Percentiles rank a stretch among this genome's conserved stretches.
Conservation (phyloP, 2,329 filamentous ascomycete genomes). For the Cladosporium oxysporum region DNA sequence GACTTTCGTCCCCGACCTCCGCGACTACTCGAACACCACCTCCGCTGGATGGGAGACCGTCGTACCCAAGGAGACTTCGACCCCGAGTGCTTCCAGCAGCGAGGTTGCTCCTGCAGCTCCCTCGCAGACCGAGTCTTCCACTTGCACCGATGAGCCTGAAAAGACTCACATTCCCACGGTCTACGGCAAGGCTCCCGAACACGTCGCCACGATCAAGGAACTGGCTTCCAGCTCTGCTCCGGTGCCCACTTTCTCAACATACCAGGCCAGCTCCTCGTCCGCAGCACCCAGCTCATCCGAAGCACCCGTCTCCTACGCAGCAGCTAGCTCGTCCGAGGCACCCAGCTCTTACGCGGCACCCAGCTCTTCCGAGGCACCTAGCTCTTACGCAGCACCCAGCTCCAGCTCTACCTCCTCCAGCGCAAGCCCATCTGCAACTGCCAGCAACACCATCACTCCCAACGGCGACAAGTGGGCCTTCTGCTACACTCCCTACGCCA, state of each 20-base stretch:
- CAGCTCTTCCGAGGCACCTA: slow-evolving; percentile 29
- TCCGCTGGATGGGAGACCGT: slow-evolving; percentile 13
- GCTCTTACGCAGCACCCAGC: slow-evolving; percentile 24
- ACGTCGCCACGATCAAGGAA: background rate
- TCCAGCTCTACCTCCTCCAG: slow-evolving; percentile 7
- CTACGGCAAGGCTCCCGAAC: slow-evolving; percentile 7
- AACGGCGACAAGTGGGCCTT: slow-evolving; percentile 52
- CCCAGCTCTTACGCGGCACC: slow-evolving; percentile 28
- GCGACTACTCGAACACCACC: slow-evolving; percentile 19
- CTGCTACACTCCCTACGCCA: slow-evolving; percentile 52
- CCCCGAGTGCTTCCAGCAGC: slow-evolving; percentile 12
- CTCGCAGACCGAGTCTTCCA: background rate
- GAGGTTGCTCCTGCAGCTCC: background rate
- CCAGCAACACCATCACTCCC: slow-evolving; percentile 26
- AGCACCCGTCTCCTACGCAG: slow-evolving; percentile 26
- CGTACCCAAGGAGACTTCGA: slow-evolving; percentile 21
- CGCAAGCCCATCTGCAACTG: slow-evolving; percentile 4
- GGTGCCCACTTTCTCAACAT: slow-evolving; percentile 31
- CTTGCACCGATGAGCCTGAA: slow-evolving; percentile 6
- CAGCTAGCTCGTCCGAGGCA: slow-evolving; percentile 25
- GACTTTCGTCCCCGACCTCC: slow-evolving; percentile 40
- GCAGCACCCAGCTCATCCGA: slow-evolving; percentile 29
- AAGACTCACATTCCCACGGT: background rate
- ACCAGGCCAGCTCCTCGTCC: slow-evolving; percentile 32
- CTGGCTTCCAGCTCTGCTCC: slow-evolving; percentile 23